Evolutionary conservation across 352 stramenopile species (phyloP).

Genomic region (Globisporangium barbulae): DNA sequence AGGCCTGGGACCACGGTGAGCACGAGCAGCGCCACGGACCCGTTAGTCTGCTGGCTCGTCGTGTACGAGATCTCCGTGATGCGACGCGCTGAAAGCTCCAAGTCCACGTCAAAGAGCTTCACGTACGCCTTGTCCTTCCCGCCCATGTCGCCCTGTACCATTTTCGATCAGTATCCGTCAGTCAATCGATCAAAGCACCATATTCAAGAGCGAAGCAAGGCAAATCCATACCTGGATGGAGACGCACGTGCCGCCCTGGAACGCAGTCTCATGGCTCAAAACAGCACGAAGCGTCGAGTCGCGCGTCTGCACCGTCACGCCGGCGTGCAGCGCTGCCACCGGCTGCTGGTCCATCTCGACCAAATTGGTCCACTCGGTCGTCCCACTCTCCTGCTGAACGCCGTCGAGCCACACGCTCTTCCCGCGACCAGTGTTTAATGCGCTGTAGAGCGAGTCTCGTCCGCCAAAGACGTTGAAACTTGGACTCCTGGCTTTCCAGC

Average conservation of each 20-base stretch:
- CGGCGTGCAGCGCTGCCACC: conserved; percentile 24
- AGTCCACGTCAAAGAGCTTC: conserved; percentile 41
- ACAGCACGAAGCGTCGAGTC: conserved; percentile 24
- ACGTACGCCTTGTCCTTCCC: conserved; percentile 34
- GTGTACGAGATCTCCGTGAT: conserved; percentile 41
- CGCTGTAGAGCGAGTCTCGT: conserved; percentile 31
- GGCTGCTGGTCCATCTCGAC: conserved; percentile 33
- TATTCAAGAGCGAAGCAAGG: neutral
- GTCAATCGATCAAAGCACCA: neutral
- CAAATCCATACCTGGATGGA: conserved; percentile 23
- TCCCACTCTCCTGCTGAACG: conserved; percentile 4
- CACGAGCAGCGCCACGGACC: conserved; percentile 32
- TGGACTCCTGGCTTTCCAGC: conserved; percentile 32
- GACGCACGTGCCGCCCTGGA: conserved; percentile 34
- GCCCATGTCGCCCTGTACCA: conserved; percentile 26
- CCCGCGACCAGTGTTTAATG: conserved; percentile 36
- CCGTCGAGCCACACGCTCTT: conserved; percentile 26
- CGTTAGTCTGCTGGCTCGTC: conserved; percentile 22
- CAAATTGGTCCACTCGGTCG: conserved; percentile 29
- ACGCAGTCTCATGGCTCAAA: conserved; percentile 29
- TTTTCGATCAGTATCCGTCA: neutral
- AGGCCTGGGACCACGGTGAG: conserved; percentile 38
- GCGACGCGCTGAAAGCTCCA: conserved; percentile 33
- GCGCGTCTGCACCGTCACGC: conserved; percentile 21
- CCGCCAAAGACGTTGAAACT: conserved; percentile 36